Evolutionary conservation across 768 basidiomycete genomes (phyloP).

Genomic region (Mycena galericulata): DNA sequence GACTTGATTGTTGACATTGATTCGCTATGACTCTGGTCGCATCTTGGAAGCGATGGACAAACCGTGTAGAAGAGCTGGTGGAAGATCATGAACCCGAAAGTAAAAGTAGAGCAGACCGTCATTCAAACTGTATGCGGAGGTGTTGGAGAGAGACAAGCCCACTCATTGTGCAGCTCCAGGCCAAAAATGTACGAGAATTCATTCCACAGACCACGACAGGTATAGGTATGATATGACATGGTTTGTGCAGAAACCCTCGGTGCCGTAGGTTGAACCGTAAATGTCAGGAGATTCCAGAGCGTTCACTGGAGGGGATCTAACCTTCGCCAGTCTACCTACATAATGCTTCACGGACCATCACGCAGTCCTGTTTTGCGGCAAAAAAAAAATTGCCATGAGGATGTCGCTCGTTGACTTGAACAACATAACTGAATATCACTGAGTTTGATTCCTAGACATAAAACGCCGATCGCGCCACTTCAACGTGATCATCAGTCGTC

Average conservation of each 20-base stretch:
- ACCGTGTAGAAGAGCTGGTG: constrained; percentile 39
- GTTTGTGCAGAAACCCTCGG: constrained; percentile 49
- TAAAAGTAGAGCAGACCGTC: no score
- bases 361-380: constrained; percentile 33
- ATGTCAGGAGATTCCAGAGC: constrained; percentile 48
- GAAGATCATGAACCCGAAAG: constrained; percentile 44
- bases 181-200: constrained; percentile 52
- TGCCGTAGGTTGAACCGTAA: constrained; percentile 47
- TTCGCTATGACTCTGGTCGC: no score
- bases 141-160: background rate
- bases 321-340: background rate
- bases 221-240: constrained; percentile 32
- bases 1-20: no score
- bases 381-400: no score
- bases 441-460: no score
- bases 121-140: no score
- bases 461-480: no score
- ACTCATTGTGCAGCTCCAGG: constrained; percentile 53
- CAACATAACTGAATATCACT: no score
- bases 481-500: no score
- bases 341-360: constrained; percentile 29
- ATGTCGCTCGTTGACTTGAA: no score
- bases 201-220: constrained; percentile 50
- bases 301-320: constrained; percentile 45
- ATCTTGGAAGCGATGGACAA: no score